Percentiles rank a stretch among this genome's conserved stretches.
phyloP scores from a whole-genome alignment of 2,329 filamentous ascomycete species.

The Orbilia javanica region DNA sequence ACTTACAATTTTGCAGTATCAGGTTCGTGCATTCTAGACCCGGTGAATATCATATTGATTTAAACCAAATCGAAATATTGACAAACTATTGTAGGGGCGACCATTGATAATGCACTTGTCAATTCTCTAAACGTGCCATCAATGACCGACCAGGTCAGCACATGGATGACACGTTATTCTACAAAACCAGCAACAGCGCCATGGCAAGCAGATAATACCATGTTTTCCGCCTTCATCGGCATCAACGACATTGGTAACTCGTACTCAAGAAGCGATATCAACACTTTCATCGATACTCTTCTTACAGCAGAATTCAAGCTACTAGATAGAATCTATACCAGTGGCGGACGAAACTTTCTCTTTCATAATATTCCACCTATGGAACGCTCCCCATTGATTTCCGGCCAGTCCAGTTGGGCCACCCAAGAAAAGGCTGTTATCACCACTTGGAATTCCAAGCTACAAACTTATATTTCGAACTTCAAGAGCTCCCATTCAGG shows the following conservation, averaged over 20 bases:
- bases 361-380: constrained; percentile 40
- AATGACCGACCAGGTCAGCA: constrained; percentile 36
- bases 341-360: constrained; percentile 28
- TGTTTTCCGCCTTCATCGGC: constrained; percentile 70
- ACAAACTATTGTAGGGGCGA: constrained; percentile 6
- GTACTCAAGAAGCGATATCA: constrained; percentile 34
- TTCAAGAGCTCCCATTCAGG: constrained; percentile 41
- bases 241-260: constrained; percentile 69
- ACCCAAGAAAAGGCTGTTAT: constrained; percentile 37
- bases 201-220: constrained; percentile 65
- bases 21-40: neutral
- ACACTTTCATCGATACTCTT: constrained; percentile 40
- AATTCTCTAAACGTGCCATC: constrained; percentile 9
- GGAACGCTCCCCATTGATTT: constrained; percentile 42
- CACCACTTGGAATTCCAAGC: constrained; percentile 30
- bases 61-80: neutral
- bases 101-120: constrained; percentile 34
- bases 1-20: constrained; percentile 44
- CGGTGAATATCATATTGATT: neutral
- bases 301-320: constrained; percentile 35
- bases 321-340: constrained; percentile 13
- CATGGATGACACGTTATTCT: constrained; percentile 34
- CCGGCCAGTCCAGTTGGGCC: constrained; percentile 24
- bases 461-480: constrained; percentile 38
- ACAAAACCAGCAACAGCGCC: constrained; percentile 41